Evolutionary conservation across 2,329 filamentous ascomycete genomes (phyloP), one percentile per base, ranked within the genome.

Genomic region (Arthroderma sp.): DNA sequence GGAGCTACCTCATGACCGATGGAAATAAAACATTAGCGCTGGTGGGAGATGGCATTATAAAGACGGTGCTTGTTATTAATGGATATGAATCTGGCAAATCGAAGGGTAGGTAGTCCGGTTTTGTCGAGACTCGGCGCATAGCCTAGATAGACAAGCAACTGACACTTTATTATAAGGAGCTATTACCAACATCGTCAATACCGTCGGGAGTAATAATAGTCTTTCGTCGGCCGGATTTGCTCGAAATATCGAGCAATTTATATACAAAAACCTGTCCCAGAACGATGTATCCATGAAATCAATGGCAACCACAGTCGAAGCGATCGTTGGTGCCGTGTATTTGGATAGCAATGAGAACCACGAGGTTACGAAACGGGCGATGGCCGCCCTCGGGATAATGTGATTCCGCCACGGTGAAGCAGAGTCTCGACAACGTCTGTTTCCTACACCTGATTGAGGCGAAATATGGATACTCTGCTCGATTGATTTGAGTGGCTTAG

Each of bases 301-400:
- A 10, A 58, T 61, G 51, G 58, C 60, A 1, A 54, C 49, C 3
- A 55, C 58, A 0, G 45, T 65, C 1, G 56, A 62, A 43, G 61
- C 61, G 9, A 45, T 64, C n/a, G 34, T 63, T n/a, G 61, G 59
- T 3, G 62, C 60, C 5, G 55, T 58, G 6, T 58, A 50, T 27
- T 30, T 55, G 2, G 62, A 64, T 37, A 22, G 15, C 15, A 22
- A 22, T 22, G 15, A 22, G 3, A 22, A 22, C 15, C 15, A 22
- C 15, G 15, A 22, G 3, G 3, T 22, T 22, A 22, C 15, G 3
- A 22, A 22, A 22, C 15, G 15, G 15, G 15, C 15, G 15, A 22
- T 22, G 15, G 15, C 15, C 15, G 15, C 15, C 15, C 15, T 22
- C 15, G 15, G 15, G 3, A 22, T 22, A 22, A 22, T 22, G 15